Evolutionary conservation across 371 early-diverging fungal species (phyloP).

Genomic region (Modicella reniformis): DNA sequence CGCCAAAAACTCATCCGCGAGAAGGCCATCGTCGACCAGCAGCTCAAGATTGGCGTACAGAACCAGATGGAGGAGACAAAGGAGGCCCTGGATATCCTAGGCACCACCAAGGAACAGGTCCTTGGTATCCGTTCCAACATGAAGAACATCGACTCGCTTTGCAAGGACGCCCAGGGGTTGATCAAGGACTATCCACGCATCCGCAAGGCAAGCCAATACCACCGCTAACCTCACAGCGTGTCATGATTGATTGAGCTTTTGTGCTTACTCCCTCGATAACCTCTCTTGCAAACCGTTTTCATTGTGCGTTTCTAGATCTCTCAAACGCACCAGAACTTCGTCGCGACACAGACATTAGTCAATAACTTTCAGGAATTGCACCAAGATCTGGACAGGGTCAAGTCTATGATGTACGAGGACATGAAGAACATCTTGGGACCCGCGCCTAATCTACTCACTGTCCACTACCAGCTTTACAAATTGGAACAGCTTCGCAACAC

Average conservation of each 20-base stretch:
- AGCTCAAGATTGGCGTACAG: slow-evolving; percentile 92
- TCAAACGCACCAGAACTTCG: slow-evolving; percentile 91
- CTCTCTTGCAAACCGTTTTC: no score
- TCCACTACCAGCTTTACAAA: slow-evolving; percentile 89
- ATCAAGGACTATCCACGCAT: slow-evolving; percentile 89
- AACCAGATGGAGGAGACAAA: slow-evolving; percentile 91
- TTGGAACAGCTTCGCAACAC: slow-evolving; percentile 88
- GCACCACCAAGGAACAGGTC: slow-evolving; percentile 73
- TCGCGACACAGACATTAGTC: slow-evolving; percentile 84
- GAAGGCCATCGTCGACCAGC: slow-evolving; percentile 93
- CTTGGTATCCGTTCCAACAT: slow-evolving; percentile 76
- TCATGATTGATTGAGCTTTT: no score
- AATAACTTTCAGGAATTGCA: slow-evolving; percentile 87
- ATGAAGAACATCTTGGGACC: slow-evolving; percentile 69
- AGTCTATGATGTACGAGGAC: slow-evolving; percentile 78
- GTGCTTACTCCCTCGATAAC: no score
- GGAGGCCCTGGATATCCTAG: slow-evolving; percentile 84
- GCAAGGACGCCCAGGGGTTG: slow-evolving; percentile 83
- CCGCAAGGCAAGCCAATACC: slow-evolving; percentile 81
- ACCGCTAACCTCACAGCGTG: no score
- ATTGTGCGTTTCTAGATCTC: slow-evolving; percentile 77
- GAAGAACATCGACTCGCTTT: slow-evolving; percentile 82
- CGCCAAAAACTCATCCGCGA: slow-evolving; percentile 87
- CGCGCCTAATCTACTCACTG: slow-evolving; percentile 78
- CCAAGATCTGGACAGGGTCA: slow-evolving; percentile 77